Percentiles rank a stretch among this genome's conserved stretches.
These are phyloP conservation scores for Poa pratensis DNA, from an alignment of 176 grass and related monocot genomes.

Conservation along the genomic window DNA sequence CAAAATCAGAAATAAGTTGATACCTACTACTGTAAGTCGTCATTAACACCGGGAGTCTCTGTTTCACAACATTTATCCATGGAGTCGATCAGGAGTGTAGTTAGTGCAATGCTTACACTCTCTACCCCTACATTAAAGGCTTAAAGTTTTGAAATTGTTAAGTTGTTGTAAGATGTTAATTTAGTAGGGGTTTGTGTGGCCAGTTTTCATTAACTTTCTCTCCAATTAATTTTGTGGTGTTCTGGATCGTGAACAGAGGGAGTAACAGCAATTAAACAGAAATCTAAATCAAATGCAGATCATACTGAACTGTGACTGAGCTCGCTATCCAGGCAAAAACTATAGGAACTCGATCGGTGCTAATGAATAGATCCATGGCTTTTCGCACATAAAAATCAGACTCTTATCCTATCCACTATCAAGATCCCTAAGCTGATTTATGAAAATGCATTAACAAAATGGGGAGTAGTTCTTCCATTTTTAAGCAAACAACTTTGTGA, in stretches of 20 bases:
- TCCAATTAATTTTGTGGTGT: background rate
- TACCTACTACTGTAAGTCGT: background rate
- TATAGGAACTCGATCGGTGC: background rate
- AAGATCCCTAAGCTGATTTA: too few relatives aligned
- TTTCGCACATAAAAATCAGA: too few relatives aligned
- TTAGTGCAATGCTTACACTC: background rate
- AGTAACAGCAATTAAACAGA: background rate
- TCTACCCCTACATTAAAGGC: background rate
- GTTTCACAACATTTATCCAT: constrained; percentile 10
- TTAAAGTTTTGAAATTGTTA: background rate
- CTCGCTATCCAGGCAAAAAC: background rate
- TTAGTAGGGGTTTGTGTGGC: background rate
- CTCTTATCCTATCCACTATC: too few relatives aligned
- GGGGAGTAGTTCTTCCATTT: too few relatives aligned
- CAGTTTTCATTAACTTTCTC: background rate
- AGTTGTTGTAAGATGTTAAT: background rate
- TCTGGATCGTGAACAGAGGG: background rate
- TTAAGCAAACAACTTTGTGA: too few relatives aligned
- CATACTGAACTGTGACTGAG: background rate
- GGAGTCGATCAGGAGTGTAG: background rate
- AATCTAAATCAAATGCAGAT: background rate
- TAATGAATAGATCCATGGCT: too few relatives aligned
- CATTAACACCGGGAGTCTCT: background rate
- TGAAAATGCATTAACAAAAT: too few relatives aligned
- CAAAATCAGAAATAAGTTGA: background rate